phyloP scores from a whole-genome alignment of 495 filamentous ascomycete genomes.

The Aeminium ludgeri region DNA sequence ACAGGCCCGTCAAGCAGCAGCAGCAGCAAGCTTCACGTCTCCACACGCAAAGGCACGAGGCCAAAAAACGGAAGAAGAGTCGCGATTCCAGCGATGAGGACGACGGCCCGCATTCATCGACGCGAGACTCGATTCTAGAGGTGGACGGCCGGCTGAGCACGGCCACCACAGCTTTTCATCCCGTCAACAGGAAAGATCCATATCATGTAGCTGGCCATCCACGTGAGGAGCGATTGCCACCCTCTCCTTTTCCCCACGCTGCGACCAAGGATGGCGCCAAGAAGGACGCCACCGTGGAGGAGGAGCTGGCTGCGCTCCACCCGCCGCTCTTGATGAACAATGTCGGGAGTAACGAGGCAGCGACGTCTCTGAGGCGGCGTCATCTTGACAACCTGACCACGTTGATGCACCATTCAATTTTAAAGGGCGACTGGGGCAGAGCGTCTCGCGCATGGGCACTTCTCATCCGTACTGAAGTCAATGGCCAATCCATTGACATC shows the following conservation, averaged over 20 bases:
- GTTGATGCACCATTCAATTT: slow-evolving; percentile 44
- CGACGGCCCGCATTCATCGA: neutral
- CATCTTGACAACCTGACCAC: slow-evolving; percentile 44
- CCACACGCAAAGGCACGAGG: slow-evolving; percentile 11
- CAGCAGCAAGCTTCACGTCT: slow-evolving; percentile 12
- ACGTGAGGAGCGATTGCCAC: slow-evolving; percentile 11
- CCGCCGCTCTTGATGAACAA: slow-evolving; percentile 14
- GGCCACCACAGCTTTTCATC: neutral
- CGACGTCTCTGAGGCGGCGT: slow-evolving; percentile 28
- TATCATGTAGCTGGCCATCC: slow-evolving; percentile 14
- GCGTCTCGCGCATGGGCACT: slow-evolving; percentile 49
- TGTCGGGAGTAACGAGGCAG: neutral
- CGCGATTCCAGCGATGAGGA: slow-evolving; percentile 2
- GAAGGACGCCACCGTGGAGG: neutral
- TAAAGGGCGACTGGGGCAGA: slow-evolving; percentile 42
- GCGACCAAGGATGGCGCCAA: neutral
- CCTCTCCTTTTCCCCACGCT: slow-evolving; percentile 24
- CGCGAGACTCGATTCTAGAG: no score
- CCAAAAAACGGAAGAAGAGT: slow-evolving; percentile 17
- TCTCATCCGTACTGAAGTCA: slow-evolving; percentile 39
- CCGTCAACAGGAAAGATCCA: slow-evolving; percentile 9
- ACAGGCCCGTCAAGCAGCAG: slow-evolving; percentile 1
- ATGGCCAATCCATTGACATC: slow-evolving; percentile 36
- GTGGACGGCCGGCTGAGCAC: neutral
- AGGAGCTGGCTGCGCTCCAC: slow-evolving; percentile 10